Evolutionary conservation across 768 basidiomycete genomes (phyloP), one percentile per base, ranked within the genome.

Genomic region (Serendipita vermifera): DNA sequence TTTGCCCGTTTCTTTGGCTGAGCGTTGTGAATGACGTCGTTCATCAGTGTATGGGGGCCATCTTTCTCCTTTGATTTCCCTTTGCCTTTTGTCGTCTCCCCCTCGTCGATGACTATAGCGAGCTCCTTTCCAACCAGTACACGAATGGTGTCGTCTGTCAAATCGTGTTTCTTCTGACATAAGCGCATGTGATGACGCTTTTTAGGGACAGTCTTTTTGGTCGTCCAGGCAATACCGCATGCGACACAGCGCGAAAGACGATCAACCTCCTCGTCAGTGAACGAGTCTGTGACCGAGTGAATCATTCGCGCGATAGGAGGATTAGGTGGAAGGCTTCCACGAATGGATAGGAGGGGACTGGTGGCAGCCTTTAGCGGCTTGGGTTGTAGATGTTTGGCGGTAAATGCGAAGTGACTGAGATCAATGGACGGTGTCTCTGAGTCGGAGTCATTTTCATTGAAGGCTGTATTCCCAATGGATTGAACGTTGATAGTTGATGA

Each of bases 161-260:
- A 67, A 3, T 65, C 69, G 20, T 72, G 70, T 66, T 82, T 87
- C 67, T 75, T 81, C 11, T 83, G 78, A 65, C 88, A 91, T 4
- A 72, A 69, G 48, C 73, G 73, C 36, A 91, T 77, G 64, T 91
- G 88, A 2, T 72, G 61, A 64, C 77, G 66, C 66, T 91, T 91
- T 62, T 82, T 79, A 15, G 67, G 60, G 9, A 69, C 69, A 3
- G 76, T 76, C 65, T 91, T 91, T 55, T 76, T 74, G 11, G 77
- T 69, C 3, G 84, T 89, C 87, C 87, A 90, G 6, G 56, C 15
- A n/a, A 51, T 24, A n/a, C 36, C 33, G 32, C 60, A 61, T 7
- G 15, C 20, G 9, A 51, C 46, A 31, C 46, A 51, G 5, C 46
- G 17, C 46, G 26, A 17, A 33, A 33, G 56, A 32, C 20, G 43